Percentiles rank a stretch among this genome's conserved stretches.
Evolutionary conservation across 106 monocot species (phyloP).

Genomic region (Dioscorea alata): DNA sequence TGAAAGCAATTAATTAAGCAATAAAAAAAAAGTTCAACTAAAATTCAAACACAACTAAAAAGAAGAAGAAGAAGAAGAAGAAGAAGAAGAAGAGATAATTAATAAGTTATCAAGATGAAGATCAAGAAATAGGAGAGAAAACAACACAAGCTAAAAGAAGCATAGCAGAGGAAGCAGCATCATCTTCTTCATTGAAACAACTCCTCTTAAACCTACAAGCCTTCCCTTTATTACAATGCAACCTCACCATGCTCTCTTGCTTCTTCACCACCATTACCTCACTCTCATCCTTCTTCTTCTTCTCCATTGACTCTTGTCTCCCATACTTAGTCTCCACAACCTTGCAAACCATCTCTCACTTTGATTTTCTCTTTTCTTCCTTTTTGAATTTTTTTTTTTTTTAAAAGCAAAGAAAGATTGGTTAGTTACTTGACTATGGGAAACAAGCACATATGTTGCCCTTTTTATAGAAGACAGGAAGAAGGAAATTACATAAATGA

Average conservation of each 20-base stretch:
- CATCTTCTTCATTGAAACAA: conserved; percentile 32
- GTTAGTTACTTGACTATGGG: not conserved
- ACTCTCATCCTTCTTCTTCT: conserved; percentile 4
- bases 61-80: not conserved
- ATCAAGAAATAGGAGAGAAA: conserved; percentile 8
- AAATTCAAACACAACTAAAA: too few relatives aligned
- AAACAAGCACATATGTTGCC: conserved; percentile 3
- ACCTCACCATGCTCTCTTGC: conserved; percentile 14
- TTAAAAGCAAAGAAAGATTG: too few relatives aligned
- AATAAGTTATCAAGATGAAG: not conserved
- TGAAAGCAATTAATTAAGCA: too few relatives aligned
- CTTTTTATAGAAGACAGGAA: conserved; percentile 6
- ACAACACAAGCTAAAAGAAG: conserved; percentile 50
- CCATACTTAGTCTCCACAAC: conserved; percentile 6
- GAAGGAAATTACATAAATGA: too few relatives aligned
- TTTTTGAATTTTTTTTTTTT: too few relatives aligned
- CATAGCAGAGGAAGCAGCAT: conserved; percentile 34
- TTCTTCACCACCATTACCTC: conserved; percentile 16
- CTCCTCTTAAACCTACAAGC: conserved; percentile 47
- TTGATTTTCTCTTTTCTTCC: too few relatives aligned
- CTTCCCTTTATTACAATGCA: conserved; percentile 43
- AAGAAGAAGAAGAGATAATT: not conserved
- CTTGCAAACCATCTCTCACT: conserved; percentile 28
- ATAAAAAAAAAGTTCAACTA: too few relatives aligned
- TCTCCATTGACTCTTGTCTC: conserved; percentile 14